Conservation (phyloP, 2,329 filamentous ascomycete species). For the Aspergillus sp. region DNA sequence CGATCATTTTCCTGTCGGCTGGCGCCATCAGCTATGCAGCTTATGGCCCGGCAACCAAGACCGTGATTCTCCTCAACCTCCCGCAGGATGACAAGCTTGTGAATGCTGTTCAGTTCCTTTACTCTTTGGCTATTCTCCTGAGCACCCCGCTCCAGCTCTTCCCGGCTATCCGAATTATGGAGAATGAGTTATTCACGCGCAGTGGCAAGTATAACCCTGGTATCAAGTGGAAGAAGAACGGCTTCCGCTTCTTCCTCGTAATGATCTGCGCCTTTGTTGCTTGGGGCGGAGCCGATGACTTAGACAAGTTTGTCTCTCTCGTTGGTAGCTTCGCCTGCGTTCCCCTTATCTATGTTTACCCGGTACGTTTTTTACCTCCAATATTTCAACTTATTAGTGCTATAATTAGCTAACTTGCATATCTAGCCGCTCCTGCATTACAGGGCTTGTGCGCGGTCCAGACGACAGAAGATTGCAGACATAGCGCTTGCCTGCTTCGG, state of each 20-base stretch:
- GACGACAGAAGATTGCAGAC: slow-evolving; percentile 69
- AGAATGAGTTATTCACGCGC: slow-evolving; percentile 88
- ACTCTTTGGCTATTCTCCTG: slow-evolving; percentile 94
- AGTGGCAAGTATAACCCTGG: slow-evolving; percentile 97
- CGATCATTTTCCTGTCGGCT: slow-evolving; percentile 83
- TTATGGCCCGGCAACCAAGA: slow-evolving; percentile 92
- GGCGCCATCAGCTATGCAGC: slow-evolving; percentile 94
- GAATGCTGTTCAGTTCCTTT: slow-evolving; percentile 93
- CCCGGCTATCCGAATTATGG: slow-evolving; percentile 93
- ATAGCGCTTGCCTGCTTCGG: slow-evolving; percentile 78
- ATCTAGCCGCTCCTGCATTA: slow-evolving; percentile 83
- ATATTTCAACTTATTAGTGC: not conserved
- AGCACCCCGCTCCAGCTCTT: slow-evolving; percentile 97
- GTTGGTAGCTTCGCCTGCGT: slow-evolving; percentile 98
- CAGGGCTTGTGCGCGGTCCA: slow-evolving; percentile 70
- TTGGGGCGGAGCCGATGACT: slow-evolving; percentile 86
- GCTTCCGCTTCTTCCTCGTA: slow-evolving; percentile 92
- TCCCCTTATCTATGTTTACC: slow-evolving; percentile 95
- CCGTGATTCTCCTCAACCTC: slow-evolving; percentile 92
- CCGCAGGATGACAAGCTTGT: slow-evolving; percentile 94
- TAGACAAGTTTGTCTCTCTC: slow-evolving; percentile 96
- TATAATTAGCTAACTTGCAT: slow-evolving; percentile 6
- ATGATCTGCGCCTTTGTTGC: slow-evolving; percentile 82
- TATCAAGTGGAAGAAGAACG: slow-evolving; percentile 99
- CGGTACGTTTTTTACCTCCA: slow-evolving; percentile 61